These are phyloP conservation scores for Hebeloma cylindrosporum DNA, from an alignment of 768 basidiomycete genomes.

Conservation along the genomic window DNA sequence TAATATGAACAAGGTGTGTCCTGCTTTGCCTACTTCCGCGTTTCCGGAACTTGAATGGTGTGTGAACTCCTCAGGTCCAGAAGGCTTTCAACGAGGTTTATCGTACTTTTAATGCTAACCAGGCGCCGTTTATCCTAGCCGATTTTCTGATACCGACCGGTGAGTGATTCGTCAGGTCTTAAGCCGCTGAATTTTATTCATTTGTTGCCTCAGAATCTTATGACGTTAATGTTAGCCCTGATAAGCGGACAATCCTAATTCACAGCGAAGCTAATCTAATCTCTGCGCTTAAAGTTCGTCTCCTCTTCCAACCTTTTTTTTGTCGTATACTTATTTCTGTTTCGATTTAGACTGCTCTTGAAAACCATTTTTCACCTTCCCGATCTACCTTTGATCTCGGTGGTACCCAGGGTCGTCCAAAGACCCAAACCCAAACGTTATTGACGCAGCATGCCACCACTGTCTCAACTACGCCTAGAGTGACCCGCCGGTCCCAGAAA, in stretches of 20 bases:
- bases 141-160: constrained; percentile 82
- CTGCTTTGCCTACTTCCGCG: background rate
- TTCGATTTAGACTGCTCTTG: constrained; percentile 57
- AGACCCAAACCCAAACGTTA: constrained; percentile 17
- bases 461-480: background rate
- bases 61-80: constrained; percentile 79
- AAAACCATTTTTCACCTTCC: constrained; percentile 62
- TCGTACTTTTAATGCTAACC: constrained; percentile 68
- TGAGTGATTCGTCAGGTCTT: constrained; percentile 32
- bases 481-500: background rate
- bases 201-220: constrained; percentile 52
- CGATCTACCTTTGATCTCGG: constrained; percentile 72
- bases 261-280: constrained; percentile 86
- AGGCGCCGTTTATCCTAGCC: constrained; percentile 80
- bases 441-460: constrained; percentile 22
- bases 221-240: constrained; percentile 95
- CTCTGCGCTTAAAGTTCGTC: constrained; percentile 67
- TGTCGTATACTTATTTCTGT: background rate
- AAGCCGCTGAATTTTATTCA: background rate
- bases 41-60: too few species aligned
- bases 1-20: constrained; percentile 63
- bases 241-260: constrained; percentile 93
- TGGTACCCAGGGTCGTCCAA: constrained; percentile 20
- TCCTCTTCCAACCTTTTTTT: background rate
- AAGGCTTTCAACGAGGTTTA: constrained; percentile 94